Evolutionary conservation across 805 yeast species (phyloP).

Genomic region (Tetrapisispora arboricola): DNA sequence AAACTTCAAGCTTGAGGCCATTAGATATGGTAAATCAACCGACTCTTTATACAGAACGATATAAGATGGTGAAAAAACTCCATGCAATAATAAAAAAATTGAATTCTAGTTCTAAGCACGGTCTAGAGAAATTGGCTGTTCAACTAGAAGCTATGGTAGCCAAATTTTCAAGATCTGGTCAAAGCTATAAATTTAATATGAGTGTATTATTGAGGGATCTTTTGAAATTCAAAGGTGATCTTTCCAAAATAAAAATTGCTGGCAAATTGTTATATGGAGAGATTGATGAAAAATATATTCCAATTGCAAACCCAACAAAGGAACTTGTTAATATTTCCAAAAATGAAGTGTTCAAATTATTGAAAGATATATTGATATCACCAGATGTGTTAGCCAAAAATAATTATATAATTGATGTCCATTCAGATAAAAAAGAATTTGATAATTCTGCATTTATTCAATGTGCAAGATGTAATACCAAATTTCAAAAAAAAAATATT

Average conservation of each 20-base stretch:
- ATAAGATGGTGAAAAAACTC: conserved; percentile 23
- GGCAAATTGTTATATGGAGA: conserved; percentile 12
- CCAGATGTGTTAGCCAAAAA: conserved; percentile 13
- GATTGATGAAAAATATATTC: not conserved
- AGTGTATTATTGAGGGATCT: conserved; percentile 25
- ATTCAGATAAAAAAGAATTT: conserved; percentile 1
- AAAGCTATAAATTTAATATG: conserved; percentile 25
- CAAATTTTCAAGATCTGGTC: conserved; percentile 18
- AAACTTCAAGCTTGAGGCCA: conserved; percentile 15
- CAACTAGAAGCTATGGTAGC: conserved; percentile 22
- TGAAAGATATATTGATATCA: conserved; percentile 14
- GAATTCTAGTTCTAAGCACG: conserved; percentile 9
- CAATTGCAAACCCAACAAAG: not conserved
- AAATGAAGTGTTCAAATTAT: conserved; percentile 10
- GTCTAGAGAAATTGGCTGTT: conserved; percentile 15
- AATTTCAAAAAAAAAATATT: conserved; percentile 18
- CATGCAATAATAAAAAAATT: conserved; percentile 13
- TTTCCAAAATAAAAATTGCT: conserved; percentile 15
- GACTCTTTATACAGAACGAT: conserved; percentile 25
- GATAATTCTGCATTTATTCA: conserved; percentile 4
- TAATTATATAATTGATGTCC: conserved; percentile 16
- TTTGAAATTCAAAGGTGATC: conserved; percentile 21
- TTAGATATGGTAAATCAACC: conserved; percentile 23
- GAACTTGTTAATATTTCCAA: conserved; percentile 6
- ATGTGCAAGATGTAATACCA: conserved; percentile 25